A percentile compares a stretch with the other conserved stretches of the same genome.
phyloP scores from a whole-genome alignment of 495 filamentous ascomycete species.

The Beverwykella pulmonaria region DNA sequence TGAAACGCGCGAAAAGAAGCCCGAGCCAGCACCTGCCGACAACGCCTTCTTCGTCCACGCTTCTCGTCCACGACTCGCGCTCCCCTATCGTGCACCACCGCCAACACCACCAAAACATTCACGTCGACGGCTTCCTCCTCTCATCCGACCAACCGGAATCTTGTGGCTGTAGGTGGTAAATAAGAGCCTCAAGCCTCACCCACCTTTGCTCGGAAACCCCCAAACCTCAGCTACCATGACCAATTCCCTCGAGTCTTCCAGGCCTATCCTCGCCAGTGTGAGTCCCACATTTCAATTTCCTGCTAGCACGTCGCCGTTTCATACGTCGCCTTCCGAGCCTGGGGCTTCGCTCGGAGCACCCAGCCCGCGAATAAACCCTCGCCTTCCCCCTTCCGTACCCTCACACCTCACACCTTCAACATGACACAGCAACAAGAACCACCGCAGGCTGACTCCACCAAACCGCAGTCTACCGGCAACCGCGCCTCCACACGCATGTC shows the following conservation, averaged over 20 bases:
- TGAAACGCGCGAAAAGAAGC: conserved; percentile 25
- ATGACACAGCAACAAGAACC: conserved; percentile 1
- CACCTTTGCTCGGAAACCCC: background rate
- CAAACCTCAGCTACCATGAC: conserved; percentile 14
- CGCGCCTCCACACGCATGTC: conserved; percentile 78
- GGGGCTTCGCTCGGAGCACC: background rate
- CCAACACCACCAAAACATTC: background rate
- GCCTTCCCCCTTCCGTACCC: background rate
- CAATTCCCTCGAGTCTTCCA: conserved; percentile 37
- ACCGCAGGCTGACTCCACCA: conserved; percentile 8
- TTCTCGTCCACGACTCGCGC: background rate
- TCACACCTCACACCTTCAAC: conserved; percentile 9
- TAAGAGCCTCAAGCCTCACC: too few relatives aligned
- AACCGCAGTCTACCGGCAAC: conserved; percentile 37
- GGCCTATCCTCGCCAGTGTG: conserved; percentile 39
- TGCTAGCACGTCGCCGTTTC: conserved; percentile 18
- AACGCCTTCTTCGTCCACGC: conserved; percentile 3
- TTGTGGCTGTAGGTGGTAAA: conserved; percentile 18
- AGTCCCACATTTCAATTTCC: conserved; percentile 9
- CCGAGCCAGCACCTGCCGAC: background rate
- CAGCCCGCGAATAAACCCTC: conserved; percentile 17
- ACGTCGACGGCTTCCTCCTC: too few relatives aligned
- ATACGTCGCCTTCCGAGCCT: background rate
- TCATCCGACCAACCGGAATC: background rate
- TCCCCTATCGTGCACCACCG: conserved; percentile 1